Evolutionary conservation across 2,329 filamentous ascomycete genomes (phyloP), one percentile per base, ranked within the genome.

Genomic region (Alternaria dauci): DNA sequence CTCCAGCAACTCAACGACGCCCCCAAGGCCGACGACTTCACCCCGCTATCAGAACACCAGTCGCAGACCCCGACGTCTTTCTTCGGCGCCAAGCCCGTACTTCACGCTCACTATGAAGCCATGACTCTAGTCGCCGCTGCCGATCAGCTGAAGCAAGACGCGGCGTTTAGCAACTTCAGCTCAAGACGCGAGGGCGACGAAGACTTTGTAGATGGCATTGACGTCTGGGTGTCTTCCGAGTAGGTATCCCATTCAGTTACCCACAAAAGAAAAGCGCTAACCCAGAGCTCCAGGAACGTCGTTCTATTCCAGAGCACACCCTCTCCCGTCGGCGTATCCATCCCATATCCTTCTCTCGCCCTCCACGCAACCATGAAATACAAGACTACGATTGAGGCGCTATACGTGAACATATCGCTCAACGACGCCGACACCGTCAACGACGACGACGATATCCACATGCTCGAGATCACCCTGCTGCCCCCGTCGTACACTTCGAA

Each of bases 261-360:
- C 2, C 8, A 3, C 1, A 8, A 1, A 36, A 2, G 32, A 20
- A 5, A 34, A 4, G 7, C 36, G 23, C 61, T 69, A n/a, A 69
- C 25, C 2, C 8, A 12, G 14, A 0, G 3, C 2, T 23, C 1
- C 54, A 74, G 71, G 86, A 85, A 69, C 80, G 82, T 94, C 56
- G 87, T 83, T 14, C 77, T 94, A 61, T 93, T 88, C 81, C 89
- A 88, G 66, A 77, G 52, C 18, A 48, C 81, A 12, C 76, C 83
- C 4, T 84, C 82, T 12, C 81, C 83, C 36, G 84, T 80, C 18
- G 91, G 91, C 63, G 79, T 92, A 44, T 84, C 87, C 41, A 90
- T 94, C 66, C 87, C 90, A 0, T 94, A 93, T 77, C 90, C 89
- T 3, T 82, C 87, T 62, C 91, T 94, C 74, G 88, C 88, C 23